Evolutionary conservation across 1,284 basidiomycete genomes (phyloP), one percentile per base, ranked within the genome.

Genomic region (Vanrija humicola): DNA sequence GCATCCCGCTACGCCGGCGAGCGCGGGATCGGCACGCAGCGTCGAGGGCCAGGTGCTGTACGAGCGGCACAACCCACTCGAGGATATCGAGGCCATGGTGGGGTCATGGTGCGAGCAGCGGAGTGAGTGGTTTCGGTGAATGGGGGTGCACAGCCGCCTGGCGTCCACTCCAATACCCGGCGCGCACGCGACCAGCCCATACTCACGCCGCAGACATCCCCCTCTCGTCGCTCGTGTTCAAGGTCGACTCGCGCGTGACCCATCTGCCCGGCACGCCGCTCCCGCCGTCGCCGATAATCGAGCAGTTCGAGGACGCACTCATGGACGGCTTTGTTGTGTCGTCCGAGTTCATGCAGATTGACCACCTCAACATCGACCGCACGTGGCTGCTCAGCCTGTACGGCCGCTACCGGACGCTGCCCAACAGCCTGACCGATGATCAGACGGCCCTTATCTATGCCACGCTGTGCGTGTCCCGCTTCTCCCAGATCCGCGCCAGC

Each of bases 381-480:
- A 51, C 45, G 14, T 34, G 54, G 7, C 48, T 59, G 7, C 52
- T 42, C 1, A 47, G 39, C 10, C 49, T 66, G 39, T 64, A 64
- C 16, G 40, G 44, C 4, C 60, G 64, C 3, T 66, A 61, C 42
- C 60, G 64, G n/a, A 49, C 58, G 5, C 38, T 64, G 28, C 63
- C 64, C 7, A 48, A 49, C 21, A 55, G 55, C 15, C 46, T 66
- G 4, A 63, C 57, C 7, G 61, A 63, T 12, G 64, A 64, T 46
- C 58, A 59, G 48, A 39, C 15, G 18, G 63, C 63, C 6, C 47
- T 66, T 2, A 44, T 66, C 16, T 66, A 61, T 46, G 57, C 63
- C 2, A 52, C 54, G 9, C 51, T 66, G 29, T 66, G 64, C 38
- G 38, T 59, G 6, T 46, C 59, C 12, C 48, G 58, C 29, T 62